Evolutionary conservation across 176 grass and related monocot genomes (phyloP), one percentile per base, ranked within the genome.

Genomic region (Lolium multiflorum): DNA sequence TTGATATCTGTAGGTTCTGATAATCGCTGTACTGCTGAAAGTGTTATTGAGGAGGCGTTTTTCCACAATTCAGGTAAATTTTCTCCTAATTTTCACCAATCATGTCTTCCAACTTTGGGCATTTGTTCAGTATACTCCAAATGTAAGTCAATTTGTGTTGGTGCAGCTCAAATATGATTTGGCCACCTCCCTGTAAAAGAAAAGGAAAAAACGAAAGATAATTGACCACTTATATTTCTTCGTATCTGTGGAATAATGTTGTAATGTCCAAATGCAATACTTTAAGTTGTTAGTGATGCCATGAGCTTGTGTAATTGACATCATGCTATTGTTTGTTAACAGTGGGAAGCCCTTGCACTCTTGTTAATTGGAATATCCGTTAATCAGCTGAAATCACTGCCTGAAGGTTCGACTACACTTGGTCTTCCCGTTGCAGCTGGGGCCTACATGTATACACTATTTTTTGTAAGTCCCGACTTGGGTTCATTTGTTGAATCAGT

Each of bases 301-400:
- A 49, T 83, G 46, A 41, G 71, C 47, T 52, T 74, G 63, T 76
- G 54, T 76, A 51, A 82, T 56, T 89, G 69, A 91, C 77, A 76
- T 24, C 58, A 31, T 59, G 15, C 65, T 87, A 66, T 84, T 85
- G 0, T 77, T 62, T 76, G 83, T 57, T 66, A 14, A 76, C 89
- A 98, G 96, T 98, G 93, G 96, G 96, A 98, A 76, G 96, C 96
- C 63, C 96, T 98, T 87, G 94, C 93, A 21, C 89, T 98, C 35
- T 92, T 98, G 86, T 92, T 98, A 74, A 98, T 98, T 57, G 96
- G 96, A 88, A 95, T 98, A 81, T 95, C 90, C 39, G 93, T 98
- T 81, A 98, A 98, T 90, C 96, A 98, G 83, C 85, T 98, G 70
- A 95, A 90, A 80, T 94, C 93, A 65, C 48, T 92, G 83, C 96